phyloP scores from a whole-genome alignment of 331 rosid species.

The Phaseolus coccineus region DNA sequence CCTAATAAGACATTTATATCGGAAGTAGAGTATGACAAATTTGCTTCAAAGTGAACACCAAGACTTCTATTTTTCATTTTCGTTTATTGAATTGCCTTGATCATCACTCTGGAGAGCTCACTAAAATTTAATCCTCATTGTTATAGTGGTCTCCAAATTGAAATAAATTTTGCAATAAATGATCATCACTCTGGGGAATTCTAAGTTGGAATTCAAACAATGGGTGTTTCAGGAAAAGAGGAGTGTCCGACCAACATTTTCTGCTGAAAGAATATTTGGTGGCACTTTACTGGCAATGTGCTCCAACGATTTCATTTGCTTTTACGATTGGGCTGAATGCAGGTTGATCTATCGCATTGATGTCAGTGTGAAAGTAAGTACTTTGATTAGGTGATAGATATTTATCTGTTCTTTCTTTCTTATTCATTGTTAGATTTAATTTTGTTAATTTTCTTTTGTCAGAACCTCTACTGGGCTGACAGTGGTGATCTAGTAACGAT shows the following conservation, averaged over 20 bases:
- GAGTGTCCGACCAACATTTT: constrained; percentile 93
- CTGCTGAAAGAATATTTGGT: constrained; percentile 84
- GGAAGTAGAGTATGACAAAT: constrained; percentile 4
- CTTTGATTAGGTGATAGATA: constrained; percentile 37
- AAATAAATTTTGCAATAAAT: background rate
- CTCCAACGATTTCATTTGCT: constrained; percentile 96
- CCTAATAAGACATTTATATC: constrained; percentile 17
- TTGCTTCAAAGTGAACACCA: constrained; percentile 18
- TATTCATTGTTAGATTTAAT: constrained; percentile 18
- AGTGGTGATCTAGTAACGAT: constrained; percentile 94
- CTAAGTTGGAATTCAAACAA: constrained; percentile 41
- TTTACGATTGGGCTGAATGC: constrained; percentile 97
- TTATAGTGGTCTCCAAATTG: constrained; percentile 3
- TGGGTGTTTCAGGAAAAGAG: constrained; percentile 80
- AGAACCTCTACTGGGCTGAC: constrained; percentile 99
- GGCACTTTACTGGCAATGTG: constrained; percentile 94
- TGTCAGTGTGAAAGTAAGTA: constrained; percentile 90
- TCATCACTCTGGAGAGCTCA: constrained; percentile 24
- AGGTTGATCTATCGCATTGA: constrained; percentile 93
- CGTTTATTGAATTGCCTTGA: constrained; percentile 28
- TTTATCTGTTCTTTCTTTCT: constrained; percentile 11
- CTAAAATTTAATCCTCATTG: background rate
- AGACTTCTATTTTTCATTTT: constrained; percentile 24
- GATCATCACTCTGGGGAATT: background rate
- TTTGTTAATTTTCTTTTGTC: constrained; percentile 37